Evolutionary conservation across 352 stramenopile species (phyloP).

Genomic region (Globisporangium echinulatum): DNA sequence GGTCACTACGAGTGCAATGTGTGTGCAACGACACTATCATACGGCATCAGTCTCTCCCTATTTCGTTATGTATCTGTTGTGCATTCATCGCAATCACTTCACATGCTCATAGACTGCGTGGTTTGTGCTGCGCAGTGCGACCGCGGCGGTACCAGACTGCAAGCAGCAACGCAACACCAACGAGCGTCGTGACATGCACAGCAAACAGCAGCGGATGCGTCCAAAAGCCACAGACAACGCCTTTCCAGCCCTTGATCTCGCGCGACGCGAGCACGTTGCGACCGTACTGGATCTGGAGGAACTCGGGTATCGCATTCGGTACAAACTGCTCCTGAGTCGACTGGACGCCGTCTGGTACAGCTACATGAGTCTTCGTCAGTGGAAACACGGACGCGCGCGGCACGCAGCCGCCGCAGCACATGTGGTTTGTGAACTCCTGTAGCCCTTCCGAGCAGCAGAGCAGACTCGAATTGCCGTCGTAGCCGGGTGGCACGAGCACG

Average conservation of each 20-base stretch:
- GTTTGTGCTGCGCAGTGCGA: constrained; percentile 22
- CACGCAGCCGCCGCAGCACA: constrained; percentile 75
- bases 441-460: constrained; percentile 70
- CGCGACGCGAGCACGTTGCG: constrained; percentile 39
- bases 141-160: constrained; percentile 36
- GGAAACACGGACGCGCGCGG: constrained; percentile 54
- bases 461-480: constrained; percentile 58
- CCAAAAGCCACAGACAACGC: constrained; percentile 74
- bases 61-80: no score
- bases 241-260: constrained; percentile 81
- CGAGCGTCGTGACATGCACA: constrained; percentile 40
- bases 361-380: constrained; percentile 35
- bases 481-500: constrained; percentile 48
- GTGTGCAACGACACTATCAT: no score
- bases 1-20: no score
- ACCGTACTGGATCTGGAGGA: constrained; percentile 69
- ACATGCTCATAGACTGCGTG: constrained; percentile 30
- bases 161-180: constrained; percentile 24
- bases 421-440: constrained; percentile 51
- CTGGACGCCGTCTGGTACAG: constrained; percentile 36
- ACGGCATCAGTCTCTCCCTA: no score
- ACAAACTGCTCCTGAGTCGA: constrained; percentile 48
- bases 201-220: constrained; percentile 58
- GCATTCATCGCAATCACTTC: not conserved
- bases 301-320: constrained; percentile 46